A percentile compares a stretch with the other conserved stretches of the same genome.
Conservation (phyloP, 306 rosid genomes). For the Trifolium dubium region DNA sequence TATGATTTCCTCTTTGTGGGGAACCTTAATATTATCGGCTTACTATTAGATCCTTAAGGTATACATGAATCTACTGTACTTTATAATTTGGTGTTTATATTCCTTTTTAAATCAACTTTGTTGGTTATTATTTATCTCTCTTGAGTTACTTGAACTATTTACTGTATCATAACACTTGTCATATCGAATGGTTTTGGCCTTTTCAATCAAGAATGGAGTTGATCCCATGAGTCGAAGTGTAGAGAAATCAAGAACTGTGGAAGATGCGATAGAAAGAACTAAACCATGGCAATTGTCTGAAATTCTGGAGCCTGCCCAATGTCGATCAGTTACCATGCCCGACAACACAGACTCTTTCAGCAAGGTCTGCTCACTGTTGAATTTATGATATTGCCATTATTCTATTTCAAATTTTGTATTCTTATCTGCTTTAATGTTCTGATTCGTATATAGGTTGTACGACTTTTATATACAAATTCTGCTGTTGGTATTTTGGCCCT, state of each 20-base stretch:
- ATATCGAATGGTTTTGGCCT: constrained; percentile 46
- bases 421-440: constrained; percentile 12
- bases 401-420: constrained; percentile 17
- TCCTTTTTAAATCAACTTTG: constrained; percentile 22
- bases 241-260: constrained; percentile 68
- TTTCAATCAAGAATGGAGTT: constrained; percentile 68
- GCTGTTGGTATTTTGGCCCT: constrained; percentile 87
- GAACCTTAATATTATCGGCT: constrained; percentile 32
- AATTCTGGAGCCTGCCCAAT: constrained; percentile 70
- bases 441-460: constrained; percentile 61
- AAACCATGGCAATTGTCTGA: constrained; percentile 84
- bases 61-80: constrained; percentile 23
- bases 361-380: constrained; percentile 62
- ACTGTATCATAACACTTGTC: constrained; percentile 30
- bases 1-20: constrained; percentile 6
- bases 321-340: constrained; percentile 81
- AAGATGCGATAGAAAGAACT: constrained; percentile 67
- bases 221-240: constrained; percentile 62
- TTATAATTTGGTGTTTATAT: constrained; percentile 4
- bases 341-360: constrained; percentile 69
- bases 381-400: constrained; percentile 25
- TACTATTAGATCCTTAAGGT: constrained; percentile 33
- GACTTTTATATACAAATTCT: constrained; percentile 76
- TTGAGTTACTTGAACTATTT: constrained; percentile 24
- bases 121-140: constrained; percentile 21